Evolutionary conservation across 139 green algal species (phyloP), one percentile per base, ranked within the genome.

Genomic region (Klebsormidium nitens): DNA sequence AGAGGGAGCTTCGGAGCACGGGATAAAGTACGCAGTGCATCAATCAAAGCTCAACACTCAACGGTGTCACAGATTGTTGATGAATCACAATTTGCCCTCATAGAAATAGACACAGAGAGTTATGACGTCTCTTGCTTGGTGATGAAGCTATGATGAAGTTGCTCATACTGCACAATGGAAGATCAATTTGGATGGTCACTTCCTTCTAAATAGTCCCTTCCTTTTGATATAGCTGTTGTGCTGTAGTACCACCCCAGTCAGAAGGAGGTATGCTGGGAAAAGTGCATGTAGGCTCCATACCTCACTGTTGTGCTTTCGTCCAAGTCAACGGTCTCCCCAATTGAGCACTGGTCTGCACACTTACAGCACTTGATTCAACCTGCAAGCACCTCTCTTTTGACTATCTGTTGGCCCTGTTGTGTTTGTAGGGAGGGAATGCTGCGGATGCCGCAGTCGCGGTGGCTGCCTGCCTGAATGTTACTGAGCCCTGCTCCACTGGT

Each of bases 381-480:
- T 52, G 17, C 17, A 19, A 28, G 17, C 19, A 19, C 19, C 19
- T 52, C 17, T 28, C 44, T 46, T n/a, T 63, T 35, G 55, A 35
- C 14, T 63, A 14, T 35, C 17, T 14, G 11, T 23, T 31, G 17
- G 23, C 26, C 19, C 26, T 35, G 11, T 42, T 19, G 17, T 28
- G 17, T 28, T 28, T 28, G 55, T 29, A 75, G 36, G 86, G 86
- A 23, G 86, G 86, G 39, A 90, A 83, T 49, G 86, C 86, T n/a
- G 85, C 85, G n/a, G 86, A 91, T 68, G 86, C 86, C 26, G 83
- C 83, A 11, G 83, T 91, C 23, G 85, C 86, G 37, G 78, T 90
- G 39, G 86, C 85, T 6, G 86, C 85, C 38, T 79, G 77, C 1
- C 75, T 91, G 0, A 82, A 84, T 35, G 84, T 91, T 40, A 87